A percentile compares a stretch with the other conserved stretches of the same genome.
phyloP scores from a whole-genome alignment of 345 rosid species.

The Citropsis articulata region DNA sequence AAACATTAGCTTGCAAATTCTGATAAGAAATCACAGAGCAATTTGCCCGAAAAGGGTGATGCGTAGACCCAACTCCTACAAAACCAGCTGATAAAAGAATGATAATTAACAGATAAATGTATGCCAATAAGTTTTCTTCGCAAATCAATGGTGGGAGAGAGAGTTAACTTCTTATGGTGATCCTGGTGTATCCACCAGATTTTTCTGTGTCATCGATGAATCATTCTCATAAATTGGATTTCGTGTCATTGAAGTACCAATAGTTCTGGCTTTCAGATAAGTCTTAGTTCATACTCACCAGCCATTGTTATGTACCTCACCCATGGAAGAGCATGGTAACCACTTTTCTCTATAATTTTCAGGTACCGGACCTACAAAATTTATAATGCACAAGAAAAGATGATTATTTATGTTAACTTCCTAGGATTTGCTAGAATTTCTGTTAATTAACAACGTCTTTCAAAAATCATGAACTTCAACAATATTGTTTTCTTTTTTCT shows the following conservation, averaged over 20 bases:
- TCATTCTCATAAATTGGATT: constrained; percentile 5
- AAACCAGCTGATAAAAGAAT: constrained; percentile 5
- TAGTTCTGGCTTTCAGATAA: constrained; percentile 36
- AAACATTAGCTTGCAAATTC: not conserved
- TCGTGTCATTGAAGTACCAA: not conserved
- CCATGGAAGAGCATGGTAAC: constrained; percentile 99
- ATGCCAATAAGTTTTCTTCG: not conserved
- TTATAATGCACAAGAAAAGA: not conserved
- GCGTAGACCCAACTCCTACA: not conserved
- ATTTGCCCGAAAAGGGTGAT: not conserved
- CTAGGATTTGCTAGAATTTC: not conserved
- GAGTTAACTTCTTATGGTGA: not conserved
- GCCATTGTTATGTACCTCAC: constrained; percentile 99
- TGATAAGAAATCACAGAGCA: not conserved
- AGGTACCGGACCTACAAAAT: constrained; percentile 82
- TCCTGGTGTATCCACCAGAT: not conserved
- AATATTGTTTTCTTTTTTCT: not conserved
- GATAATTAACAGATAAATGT: constrained; percentile 8
- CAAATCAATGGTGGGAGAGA: not conserved
- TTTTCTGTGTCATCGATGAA: constrained; percentile 4
- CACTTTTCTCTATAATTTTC: constrained; percentile 96
- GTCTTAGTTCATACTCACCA: constrained; percentile 93
- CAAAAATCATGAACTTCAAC: not conserved
- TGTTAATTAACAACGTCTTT: not conserved
- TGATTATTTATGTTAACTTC: not conserved